Evolutionary conservation across 2,329 filamentous ascomycete species (phyloP).

Genomic region (Immersiporthe knoxdaviesiana): DNA sequence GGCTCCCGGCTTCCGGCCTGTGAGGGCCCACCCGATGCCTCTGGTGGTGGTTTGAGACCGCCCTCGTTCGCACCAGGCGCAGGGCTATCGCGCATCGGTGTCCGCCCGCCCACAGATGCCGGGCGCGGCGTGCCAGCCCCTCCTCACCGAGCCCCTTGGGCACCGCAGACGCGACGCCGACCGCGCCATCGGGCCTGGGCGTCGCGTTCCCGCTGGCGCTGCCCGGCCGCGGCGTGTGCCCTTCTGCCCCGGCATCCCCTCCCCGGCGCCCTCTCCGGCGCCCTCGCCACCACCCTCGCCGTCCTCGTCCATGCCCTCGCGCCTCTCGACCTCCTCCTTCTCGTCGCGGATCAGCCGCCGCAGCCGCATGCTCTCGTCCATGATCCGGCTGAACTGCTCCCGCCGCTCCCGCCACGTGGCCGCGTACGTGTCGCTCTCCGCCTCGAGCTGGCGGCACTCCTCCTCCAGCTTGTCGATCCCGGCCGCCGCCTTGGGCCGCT

Average conservation of each 20-base stretch:
- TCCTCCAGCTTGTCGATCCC: conserved; percentile 81
- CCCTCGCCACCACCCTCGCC: conserved; percentile 55
- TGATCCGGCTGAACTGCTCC: conserved; percentile 85
- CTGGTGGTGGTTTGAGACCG: conserved; percentile 39
- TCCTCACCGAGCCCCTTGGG: conserved; percentile 32
- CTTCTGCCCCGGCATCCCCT: conserved; percentile 48
- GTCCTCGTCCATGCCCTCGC: conserved; percentile 78
- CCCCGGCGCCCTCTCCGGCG: conserved; percentile 56
- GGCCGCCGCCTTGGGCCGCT: conserved; percentile 79
- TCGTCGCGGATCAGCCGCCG: conserved; percentile 87
- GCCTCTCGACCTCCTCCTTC: conserved; percentile 89
- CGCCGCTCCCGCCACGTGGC: conserved; percentile 82
- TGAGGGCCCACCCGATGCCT: conserved; percentile 41
- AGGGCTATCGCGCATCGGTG: conserved; percentile 40
- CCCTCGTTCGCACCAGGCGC: conserved; percentile 34
- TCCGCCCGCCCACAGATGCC: conserved; percentile 36
- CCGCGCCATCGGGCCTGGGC: conserved; percentile 51
- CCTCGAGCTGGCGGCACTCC: conserved; percentile 85
- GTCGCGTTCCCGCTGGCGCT: conserved; percentile 56
- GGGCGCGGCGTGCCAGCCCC: conserved; percentile 34
- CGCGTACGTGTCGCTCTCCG: conserved; percentile 80
- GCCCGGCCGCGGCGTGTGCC: conserved; percentile 55
- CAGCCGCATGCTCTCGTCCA: conserved; percentile 88
- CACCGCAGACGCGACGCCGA: conserved; percentile 35
- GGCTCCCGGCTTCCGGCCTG: conserved; percentile 44